Conservation (phyloP, 768 basidiomycete genomes). For the Pulveroboletus ravenelii region DNA sequence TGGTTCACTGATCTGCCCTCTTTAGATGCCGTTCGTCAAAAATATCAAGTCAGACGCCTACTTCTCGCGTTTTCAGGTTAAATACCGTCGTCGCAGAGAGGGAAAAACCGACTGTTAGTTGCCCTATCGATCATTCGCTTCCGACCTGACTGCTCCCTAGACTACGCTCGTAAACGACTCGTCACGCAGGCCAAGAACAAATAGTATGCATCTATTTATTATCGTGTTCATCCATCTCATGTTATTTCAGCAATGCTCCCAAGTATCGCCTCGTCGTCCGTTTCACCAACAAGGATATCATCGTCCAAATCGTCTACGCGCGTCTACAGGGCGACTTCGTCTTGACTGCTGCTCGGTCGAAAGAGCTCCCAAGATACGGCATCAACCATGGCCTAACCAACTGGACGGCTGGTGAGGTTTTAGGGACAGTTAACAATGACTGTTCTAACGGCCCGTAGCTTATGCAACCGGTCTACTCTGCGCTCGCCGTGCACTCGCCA, state of each 20-base stretch:
- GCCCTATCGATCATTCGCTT: not conserved
- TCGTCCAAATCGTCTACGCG: conserved; percentile 93
- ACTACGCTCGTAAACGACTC: conserved; percentile 97
- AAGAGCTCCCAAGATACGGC: conserved; percentile 91
- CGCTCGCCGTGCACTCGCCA: conserved; percentile 91
- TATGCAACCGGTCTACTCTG: conserved; percentile 96
- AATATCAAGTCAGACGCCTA: conserved; percentile 94
- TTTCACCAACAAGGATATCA: conserved; percentile 96
- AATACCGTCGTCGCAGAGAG: conserved; percentile 95
- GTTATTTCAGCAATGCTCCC: conserved; percentile 69
- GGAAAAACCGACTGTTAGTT: conserved; percentile 95
- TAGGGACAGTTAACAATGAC: not conserved
- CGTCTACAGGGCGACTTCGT: conserved; percentile 97
- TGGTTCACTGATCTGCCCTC: conserved; percentile 15
- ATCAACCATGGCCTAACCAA: conserved; percentile 98
- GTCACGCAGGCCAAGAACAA: conserved; percentile 99
- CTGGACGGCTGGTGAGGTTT: conserved; percentile 83
- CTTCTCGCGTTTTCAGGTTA: conserved; percentile 98
- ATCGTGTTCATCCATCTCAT: conserved; percentile 7
- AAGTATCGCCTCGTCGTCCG: conserved; percentile 99
- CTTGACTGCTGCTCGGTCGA: conserved; percentile 80
- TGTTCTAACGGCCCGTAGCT: conserved; percentile 41
- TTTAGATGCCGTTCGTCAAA: conserved; percentile 94
- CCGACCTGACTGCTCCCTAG: conserved; percentile 35
- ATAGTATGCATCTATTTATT: conserved; percentile 53